Conservation (phyloP, 148 eudicot species). For the Nyssa sinensis region DNA sequence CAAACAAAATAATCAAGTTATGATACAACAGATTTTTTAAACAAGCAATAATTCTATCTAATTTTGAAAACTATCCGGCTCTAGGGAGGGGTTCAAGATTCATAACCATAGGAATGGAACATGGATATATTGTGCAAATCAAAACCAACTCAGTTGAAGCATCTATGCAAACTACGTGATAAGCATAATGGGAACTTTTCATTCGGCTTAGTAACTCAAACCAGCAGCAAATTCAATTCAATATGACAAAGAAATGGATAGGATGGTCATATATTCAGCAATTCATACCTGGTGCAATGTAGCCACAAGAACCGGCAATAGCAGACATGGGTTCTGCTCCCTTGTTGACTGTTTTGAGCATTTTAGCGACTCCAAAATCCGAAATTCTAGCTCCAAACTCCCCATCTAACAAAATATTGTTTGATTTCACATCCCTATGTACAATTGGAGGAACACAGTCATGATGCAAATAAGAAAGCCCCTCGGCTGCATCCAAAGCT, state of each 20-base stretch:
- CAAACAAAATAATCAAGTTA: neutral
- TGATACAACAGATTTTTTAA: neutral
- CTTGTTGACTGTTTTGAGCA: constrained; percentile 17
- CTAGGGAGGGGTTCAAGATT: neutral
- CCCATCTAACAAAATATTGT: constrained; percentile 43
- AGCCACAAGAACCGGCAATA: constrained; percentile 58
- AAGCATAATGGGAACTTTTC: neutral
- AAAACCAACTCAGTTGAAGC: too few relatives aligned
- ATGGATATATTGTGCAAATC: neutral
- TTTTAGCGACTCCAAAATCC: constrained; percentile 56
- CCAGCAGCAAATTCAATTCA: neutral
- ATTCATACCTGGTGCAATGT: constrained; percentile 56
- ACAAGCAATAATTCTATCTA: neutral
- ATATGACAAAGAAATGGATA: neutral
- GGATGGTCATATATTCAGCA: neutral
- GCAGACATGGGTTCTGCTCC: constrained; percentile 43
- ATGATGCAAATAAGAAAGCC: constrained; percentile 55
- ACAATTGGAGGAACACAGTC: constrained; percentile 53
- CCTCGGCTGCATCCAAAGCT: constrained; percentile 50
- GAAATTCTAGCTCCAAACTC: constrained; percentile 48
- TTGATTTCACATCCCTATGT: constrained; percentile 55
- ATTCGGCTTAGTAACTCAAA: neutral
- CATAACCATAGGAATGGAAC: neutral
- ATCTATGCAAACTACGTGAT: neutral
- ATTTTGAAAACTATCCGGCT: neutral